phyloP scores from a whole-genome alignment of 345 rosid species.

The Linum usitatissimum region DNA sequence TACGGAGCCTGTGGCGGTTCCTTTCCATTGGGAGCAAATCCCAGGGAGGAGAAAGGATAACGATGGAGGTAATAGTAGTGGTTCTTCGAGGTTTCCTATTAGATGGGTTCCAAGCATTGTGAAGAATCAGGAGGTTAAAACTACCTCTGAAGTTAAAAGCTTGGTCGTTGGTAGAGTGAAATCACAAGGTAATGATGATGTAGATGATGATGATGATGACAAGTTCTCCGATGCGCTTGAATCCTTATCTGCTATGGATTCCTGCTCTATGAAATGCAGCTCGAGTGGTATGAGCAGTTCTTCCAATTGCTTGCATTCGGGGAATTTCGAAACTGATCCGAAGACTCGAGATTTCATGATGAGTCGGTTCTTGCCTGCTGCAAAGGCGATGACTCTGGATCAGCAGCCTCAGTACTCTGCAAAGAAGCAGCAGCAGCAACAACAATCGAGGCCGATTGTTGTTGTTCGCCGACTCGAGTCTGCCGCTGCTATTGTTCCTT shows the following conservation, averaged over 20 bases:
- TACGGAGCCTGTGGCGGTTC: slow-evolving; percentile 67
- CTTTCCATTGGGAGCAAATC: slow-evolving; percentile 76
- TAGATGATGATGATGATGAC: slow-evolving; percentile 30
- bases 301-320: slow-evolving; percentile 30
- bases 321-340: slow-evolving; percentile 38
- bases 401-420: slow-evolving; percentile 48
- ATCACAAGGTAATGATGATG: slow-evolving; percentile 24
- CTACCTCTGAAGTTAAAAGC: slow-evolving; percentile 15
- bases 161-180: slow-evolving; percentile 17
- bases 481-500: slow-evolving; percentile 19
- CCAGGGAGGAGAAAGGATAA: slow-evolving; percentile 58
- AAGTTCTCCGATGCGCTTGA: slow-evolving; percentile 70
- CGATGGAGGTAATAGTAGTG: slow-evolving; percentile 18
- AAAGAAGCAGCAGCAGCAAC: slow-evolving; percentile 51
- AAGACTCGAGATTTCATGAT: slow-evolving; percentile 75
- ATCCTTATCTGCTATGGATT: slow-evolving; percentile 37
- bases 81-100: slow-evolving; percentile 35
- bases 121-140: slow-evolving; percentile 21
- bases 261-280: slow-evolving; percentile 49
- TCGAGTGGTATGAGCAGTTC: slow-evolving; percentile 48
- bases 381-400: slow-evolving; percentile 80
- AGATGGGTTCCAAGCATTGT: slow-evolving; percentile 21
- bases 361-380: slow-evolving; percentile 91
- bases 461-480: slow-evolving; percentile 20
- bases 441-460: slow-evolving; percentile 30